phyloP scores from a whole-genome alignment of 805 yeast species.

The Lachancea waltii region DNA sequence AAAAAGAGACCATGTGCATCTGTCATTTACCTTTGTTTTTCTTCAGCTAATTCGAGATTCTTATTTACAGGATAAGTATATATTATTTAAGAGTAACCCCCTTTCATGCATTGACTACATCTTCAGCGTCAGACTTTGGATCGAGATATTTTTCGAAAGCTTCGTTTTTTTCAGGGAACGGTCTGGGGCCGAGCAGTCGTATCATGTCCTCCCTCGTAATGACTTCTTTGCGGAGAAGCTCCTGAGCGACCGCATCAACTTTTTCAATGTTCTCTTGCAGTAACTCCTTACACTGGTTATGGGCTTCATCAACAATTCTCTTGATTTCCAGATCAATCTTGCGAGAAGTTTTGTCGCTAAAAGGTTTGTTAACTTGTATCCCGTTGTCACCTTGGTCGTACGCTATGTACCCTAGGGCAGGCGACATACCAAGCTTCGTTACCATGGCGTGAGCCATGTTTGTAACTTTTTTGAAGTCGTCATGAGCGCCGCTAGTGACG shows the following conservation, averaged over 20 bases:
- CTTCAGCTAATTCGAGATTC: slow-evolving; percentile 5
- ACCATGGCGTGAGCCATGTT: slow-evolving; percentile 93
- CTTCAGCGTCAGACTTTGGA: slow-evolving; percentile 18
- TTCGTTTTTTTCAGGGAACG: slow-evolving; percentile 83
- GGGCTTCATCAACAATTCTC: slow-evolving; percentile 69
- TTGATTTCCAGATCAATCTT: slow-evolving; percentile 78
- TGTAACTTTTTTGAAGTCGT: slow-evolving; percentile 94
- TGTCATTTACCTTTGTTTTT: slow-evolving; percentile 3
- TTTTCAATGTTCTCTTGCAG: slow-evolving; percentile 61
- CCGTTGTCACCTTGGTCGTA: slow-evolving; percentile 46
- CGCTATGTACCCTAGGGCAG: slow-evolving; percentile 75
- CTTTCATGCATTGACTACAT: slow-evolving; percentile 6
- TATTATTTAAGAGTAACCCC: neutral
- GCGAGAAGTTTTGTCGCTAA: slow-evolving; percentile 78
- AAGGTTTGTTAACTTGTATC: slow-evolving; percentile 69
- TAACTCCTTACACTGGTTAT: slow-evolving; percentile 58
- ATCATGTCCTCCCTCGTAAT: slow-evolving; percentile 93
- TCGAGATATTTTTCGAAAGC: slow-evolving; percentile 86
- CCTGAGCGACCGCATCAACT: slow-evolving; percentile 82
- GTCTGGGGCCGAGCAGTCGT: slow-evolving; percentile 82
- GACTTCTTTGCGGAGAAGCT: slow-evolving; percentile 78
- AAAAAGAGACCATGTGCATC: too few species aligned
- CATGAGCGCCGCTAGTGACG: slow-evolving; percentile 95
- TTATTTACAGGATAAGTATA: slow-evolving; percentile 8
- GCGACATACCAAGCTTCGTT: slow-evolving; percentile 84